Conservation (phyloP, 1,284 basidiomycete species). For the Rhodotorula sp. region DNA sequence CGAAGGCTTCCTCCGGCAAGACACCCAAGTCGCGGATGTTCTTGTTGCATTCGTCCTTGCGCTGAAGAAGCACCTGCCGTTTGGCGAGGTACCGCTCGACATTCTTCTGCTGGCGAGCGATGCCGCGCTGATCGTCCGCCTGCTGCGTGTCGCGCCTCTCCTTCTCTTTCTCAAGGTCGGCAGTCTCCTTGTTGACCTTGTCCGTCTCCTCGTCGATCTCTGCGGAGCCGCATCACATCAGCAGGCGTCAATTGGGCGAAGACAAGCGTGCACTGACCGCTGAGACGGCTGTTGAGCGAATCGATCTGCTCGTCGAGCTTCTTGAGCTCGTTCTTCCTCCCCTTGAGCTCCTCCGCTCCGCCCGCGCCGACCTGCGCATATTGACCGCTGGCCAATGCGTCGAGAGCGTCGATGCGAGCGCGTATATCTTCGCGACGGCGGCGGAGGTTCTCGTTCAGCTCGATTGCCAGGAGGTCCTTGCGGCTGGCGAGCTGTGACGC, state of each 20-base stretch:
- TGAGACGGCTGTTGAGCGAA: constrained; percentile 61
- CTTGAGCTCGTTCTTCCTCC: constrained; percentile 66
- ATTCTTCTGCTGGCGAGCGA: constrained; percentile 87
- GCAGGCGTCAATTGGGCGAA: constrained; percentile 26
- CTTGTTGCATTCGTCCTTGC: constrained; percentile 89
- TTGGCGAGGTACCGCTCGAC: constrained; percentile 92
- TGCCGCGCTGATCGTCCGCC: constrained; percentile 76
- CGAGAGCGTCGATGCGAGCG: constrained; percentile 70
- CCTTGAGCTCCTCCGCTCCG: constrained; percentile 59
- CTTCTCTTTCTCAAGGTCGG: constrained; percentile 63
- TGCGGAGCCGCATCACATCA: constrained; percentile 28
- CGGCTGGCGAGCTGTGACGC: constrained; percentile 65
- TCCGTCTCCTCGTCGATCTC: constrained; percentile 58
- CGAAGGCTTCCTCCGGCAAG: constrained; percentile 93
- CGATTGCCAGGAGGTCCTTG: constrained; percentile 83
- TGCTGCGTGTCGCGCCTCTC: constrained; percentile 80
- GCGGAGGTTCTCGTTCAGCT: constrained; percentile 82
- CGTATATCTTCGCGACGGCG: constrained; percentile 75
- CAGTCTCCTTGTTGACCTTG: constrained; percentile 63
- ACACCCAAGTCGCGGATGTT: constrained; percentile 96
- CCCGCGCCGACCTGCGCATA: constrained; percentile 57
- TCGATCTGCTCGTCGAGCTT: constrained; percentile 66
- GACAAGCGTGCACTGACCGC: constrained; percentile 56
- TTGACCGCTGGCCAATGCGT: constrained; percentile 56
- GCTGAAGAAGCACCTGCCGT: constrained; percentile 73